These are phyloP conservation scores for Candida cerambycidarum DNA, from an alignment of 805 yeast species.

Conservation along the genomic window DNA sequence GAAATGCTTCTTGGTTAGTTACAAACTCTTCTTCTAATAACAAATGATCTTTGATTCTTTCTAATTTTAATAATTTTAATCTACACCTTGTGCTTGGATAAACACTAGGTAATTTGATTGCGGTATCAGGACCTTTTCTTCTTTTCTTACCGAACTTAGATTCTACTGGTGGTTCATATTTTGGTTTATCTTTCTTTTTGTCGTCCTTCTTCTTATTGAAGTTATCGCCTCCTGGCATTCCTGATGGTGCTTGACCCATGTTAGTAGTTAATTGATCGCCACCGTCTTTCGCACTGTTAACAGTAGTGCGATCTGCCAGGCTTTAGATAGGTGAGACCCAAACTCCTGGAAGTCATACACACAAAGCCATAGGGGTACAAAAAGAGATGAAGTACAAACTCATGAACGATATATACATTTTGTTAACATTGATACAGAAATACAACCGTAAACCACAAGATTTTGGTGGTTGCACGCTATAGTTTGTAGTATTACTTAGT, in stretches of 20 bases:
- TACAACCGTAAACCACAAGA: no score
- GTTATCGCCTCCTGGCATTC: conserved; percentile 51
- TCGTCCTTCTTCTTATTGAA: conserved; percentile 55
- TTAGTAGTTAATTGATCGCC: conserved; percentile 2
- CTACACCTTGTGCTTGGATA: conserved; percentile 93
- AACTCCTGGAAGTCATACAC: no score
- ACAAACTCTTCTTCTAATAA: conserved; percentile 95
- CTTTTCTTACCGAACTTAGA: conserved; percentile 90
- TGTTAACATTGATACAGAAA: no score
- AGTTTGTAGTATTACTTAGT: no score
- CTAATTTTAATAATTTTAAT: conserved; percentile 85
- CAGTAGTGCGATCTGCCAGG: no score
- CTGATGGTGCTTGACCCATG: conserved; percentile 57
- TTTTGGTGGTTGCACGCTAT: no score
- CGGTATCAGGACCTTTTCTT: conserved; percentile 89
- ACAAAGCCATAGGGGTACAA: no score
- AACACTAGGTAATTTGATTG: conserved; percentile 79
- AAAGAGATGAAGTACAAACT: no score
- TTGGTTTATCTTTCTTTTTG: conserved; percentile 81
- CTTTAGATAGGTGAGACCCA: no score
- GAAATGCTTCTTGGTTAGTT: conserved; percentile 88
- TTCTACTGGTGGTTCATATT: conserved; percentile 98
- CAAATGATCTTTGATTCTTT: conserved; percentile 94
- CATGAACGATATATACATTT: no score
- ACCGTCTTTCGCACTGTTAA: conserved; percentile 9